Evolutionary conservation across 2,329 filamentous ascomycete genomes (phyloP), one percentile per base, ranked within the genome.

Genomic region (Monosporascus sp.): DNA sequence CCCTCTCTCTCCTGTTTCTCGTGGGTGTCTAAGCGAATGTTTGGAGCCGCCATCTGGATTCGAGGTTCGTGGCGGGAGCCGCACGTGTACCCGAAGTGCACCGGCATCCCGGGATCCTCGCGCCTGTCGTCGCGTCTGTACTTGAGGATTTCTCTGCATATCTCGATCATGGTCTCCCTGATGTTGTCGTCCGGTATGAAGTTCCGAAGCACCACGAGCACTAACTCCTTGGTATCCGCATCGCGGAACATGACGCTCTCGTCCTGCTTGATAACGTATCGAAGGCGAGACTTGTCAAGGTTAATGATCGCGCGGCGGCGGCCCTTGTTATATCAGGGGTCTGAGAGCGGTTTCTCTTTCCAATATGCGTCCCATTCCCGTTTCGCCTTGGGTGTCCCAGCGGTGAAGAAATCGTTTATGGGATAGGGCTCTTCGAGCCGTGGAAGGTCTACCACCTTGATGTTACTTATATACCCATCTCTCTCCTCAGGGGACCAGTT

Each of bases 171-270:
- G 8, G 31, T 51, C 38, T 50, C 8, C 24, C 53, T 45, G 5
- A 63, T 6, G 2, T 49, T 37, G n/a, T 59, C 54, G 47, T 60
- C 56, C 15, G 55, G 51, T 7, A 59, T 37, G 48, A 60, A 57
- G 49, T 60, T 38, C 4, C 61, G 59, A 8, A 62, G 53, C 8
- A 62, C 54, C 5, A 62, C 49, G 5, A 63, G 45, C 3, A 58
- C 53, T 7, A 61, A 50, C 37, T 59, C 53, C 31, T 54, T 53
- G 0, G 60, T 62, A n/a, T 59, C 53, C 0, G 53, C 54, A 37
- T 62, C 57, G n/a, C 56, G 53, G 45, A 63, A 54, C 14, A 60
- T 57, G n/a, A 61, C 54, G 37, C 60, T 63, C 47, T 61, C 60
- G 17, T 59, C 48, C 50, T 59, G 56, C n/a, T 36, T 44, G 17